These are phyloP conservation scores for Citrus glauca DNA, from an alignment of 345 rosid species.

Conservation along the genomic window DNA sequence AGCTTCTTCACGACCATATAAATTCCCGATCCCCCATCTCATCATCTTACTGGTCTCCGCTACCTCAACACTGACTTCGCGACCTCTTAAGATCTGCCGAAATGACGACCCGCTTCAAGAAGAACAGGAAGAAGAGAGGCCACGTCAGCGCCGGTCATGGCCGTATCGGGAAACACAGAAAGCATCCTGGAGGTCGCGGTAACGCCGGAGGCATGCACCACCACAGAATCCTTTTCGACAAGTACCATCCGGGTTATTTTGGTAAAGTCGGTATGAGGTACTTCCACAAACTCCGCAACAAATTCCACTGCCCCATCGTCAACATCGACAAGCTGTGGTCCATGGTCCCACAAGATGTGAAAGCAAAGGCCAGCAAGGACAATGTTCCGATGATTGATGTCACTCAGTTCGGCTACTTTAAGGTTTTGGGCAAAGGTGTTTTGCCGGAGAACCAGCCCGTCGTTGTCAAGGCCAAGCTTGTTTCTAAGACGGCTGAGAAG, in stretches of 20 bases:
- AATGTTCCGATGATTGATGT: slow-evolving; percentile 65
- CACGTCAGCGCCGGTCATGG: slow-evolving; percentile 91
- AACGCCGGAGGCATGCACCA: slow-evolving; percentile 94
- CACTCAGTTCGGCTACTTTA: slow-evolving; percentile 70
- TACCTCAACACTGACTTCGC: too few relatives aligned
- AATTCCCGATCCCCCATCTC: background rate
- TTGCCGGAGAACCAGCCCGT: slow-evolving; percentile 67
- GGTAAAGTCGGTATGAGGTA: slow-evolving; percentile 93
- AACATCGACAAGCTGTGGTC: slow-evolving; percentile 87
- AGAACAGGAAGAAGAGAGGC: slow-evolving; percentile 89
- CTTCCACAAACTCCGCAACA: slow-evolving; percentile 82
- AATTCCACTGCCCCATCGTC: slow-evolving; percentile 73
- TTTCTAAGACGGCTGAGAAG: slow-evolving; percentile 76
- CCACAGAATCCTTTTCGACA: slow-evolving; percentile 89
- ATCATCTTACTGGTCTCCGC: background rate
- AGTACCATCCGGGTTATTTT: slow-evolving; percentile 85
- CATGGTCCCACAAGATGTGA: slow-evolving; percentile 58
- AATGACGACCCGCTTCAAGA: slow-evolving; percentile 69
- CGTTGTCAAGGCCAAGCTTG: slow-evolving; percentile 72
- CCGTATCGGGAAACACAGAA: slow-evolving; percentile 77
- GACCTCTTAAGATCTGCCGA: background rate
- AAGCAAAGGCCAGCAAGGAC: slow-evolving; percentile 59
- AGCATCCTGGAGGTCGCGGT: slow-evolving; percentile 89
- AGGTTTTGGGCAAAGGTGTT: slow-evolving; percentile 78
- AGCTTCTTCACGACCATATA: background rate